A percentile compares a stretch with the other conserved stretches of the same genome.
These are phyloP conservation scores for Sordariomycetes sp. DNA, from an alignment of 2,329 filamentous ascomycete genomes.

Conservation along the genomic window DNA sequence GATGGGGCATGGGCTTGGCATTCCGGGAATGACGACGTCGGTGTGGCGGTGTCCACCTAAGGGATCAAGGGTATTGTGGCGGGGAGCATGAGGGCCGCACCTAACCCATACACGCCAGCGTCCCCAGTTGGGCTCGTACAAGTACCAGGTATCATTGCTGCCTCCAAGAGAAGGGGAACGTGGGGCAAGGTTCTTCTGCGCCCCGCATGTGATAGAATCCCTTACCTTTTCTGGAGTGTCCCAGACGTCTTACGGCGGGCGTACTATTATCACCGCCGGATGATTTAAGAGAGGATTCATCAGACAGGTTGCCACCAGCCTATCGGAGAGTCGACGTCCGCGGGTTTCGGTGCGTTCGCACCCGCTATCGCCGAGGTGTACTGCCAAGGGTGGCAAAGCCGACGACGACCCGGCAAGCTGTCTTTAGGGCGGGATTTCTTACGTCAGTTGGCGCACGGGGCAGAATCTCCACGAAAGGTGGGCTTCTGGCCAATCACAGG, in stretches of 20 bases:
- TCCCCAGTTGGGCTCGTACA: neutral
- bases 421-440: neutral
- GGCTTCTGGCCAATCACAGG: constrained; percentile 2
- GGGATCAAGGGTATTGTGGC: neutral
- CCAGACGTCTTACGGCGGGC: no score
- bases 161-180: neutral
- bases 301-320: neutral
- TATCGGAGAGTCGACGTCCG: neutral
- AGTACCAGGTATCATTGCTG: neutral
- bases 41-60: neutral
- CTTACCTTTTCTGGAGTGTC: no score
- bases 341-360: neutral
- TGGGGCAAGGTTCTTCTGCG: no score
- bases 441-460: constrained; percentile 2
- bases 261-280: no score
- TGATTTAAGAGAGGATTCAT: no score
- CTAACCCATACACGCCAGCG: neutral
- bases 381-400: neutral
- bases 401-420: neutral
- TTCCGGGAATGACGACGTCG: constrained; percentile 2
- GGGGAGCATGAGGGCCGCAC: neutral
- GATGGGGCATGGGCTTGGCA: constrained; percentile 4
- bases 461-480: neutral
- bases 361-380: neutral
- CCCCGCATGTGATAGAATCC: neutral